Conservation (phyloP, 2,329 filamentous ascomycete species). For the Apiospora kogelbergensis region DNA sequence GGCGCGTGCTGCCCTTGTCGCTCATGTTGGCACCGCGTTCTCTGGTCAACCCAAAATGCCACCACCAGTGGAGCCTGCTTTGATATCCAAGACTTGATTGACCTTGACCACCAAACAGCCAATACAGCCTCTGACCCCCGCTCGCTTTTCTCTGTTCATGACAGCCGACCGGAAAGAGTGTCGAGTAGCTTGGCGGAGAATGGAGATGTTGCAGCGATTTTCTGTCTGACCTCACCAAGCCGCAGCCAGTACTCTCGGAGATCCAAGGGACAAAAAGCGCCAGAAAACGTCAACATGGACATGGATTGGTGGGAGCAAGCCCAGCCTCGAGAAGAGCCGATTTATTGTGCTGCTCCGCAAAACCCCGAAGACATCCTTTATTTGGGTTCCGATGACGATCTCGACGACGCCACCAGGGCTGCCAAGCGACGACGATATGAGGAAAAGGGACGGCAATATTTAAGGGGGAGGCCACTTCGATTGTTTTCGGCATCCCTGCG, state of each 20-base stretch:
- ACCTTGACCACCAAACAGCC: not conserved
- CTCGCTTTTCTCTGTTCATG: not conserved
- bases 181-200: not conserved
- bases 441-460: conserved; percentile 55
- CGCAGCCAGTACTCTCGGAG: not conserved
- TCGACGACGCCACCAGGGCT: conserved; percentile 45
- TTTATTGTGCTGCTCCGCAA: conserved; percentile 46
- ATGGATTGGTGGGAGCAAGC: conserved; percentile 6
- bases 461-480: conserved; percentile 54
- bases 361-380: conserved; percentile 49
- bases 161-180: not conserved
- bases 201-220: not conserved
- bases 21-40: not conserved
- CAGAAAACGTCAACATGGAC: not conserved
- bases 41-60: conserved; percentile 20
- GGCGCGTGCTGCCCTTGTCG: not conserved
- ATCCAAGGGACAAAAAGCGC: not conserved
- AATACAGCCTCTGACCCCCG: not conserved
- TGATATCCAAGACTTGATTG: not conserved
- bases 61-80: not conserved
- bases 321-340: conserved; percentile 34
- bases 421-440: conserved; percentile 59
- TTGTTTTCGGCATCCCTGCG: conserved; percentile 60
- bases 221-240: not conserved
- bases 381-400: conserved; percentile 57